These are phyloP conservation scores for Boletus subparvulus DNA, from an alignment of 768 basidiomycete genomes.

Conservation along the genomic window DNA sequence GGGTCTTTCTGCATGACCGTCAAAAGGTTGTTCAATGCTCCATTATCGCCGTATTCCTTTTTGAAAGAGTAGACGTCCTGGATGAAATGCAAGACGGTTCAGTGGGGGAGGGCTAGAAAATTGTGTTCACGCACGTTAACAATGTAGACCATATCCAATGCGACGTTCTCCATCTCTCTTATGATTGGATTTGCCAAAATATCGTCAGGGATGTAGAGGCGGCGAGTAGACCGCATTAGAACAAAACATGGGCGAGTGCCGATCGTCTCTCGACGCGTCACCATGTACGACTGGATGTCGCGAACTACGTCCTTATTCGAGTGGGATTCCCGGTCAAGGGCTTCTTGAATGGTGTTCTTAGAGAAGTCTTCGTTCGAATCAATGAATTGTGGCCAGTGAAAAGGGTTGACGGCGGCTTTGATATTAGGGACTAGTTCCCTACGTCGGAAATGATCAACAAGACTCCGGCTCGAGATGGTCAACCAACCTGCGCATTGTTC, in stretches of 20 bases:
- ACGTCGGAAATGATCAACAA: not conserved
- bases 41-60: constrained; percentile 29
- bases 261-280: constrained; percentile 30
- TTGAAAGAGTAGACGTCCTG: constrained; percentile 34
- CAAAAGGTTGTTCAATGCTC: constrained; percentile 29
- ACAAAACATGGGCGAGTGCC: constrained; percentile 31
- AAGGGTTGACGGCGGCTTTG: constrained; percentile 23
- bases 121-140: constrained; percentile 22
- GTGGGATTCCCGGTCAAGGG: constrained; percentile 27
- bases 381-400: constrained; percentile 31
- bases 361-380: constrained; percentile 20
- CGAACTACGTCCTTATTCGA: constrained; percentile 9
- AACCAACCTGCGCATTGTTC: constrained; percentile 26
- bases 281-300: constrained; percentile 27
- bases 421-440: constrained; percentile 27
- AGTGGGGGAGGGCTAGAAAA: too few relatives aligned
- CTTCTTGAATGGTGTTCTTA: constrained; percentile 24
- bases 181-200: constrained; percentile 23
- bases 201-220: constrained; percentile 24
- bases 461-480: too few relatives aligned
- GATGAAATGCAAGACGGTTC: not conserved
- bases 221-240: constrained; percentile 30
- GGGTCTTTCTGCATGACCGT: constrained; percentile 29
- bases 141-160: constrained; percentile 29
- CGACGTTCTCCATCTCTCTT: constrained; percentile 27